These are phyloP conservation scores for Debaryomyces subglobosus DNA, from an alignment of 1,139 yeast species.

Conservation along the genomic window DNA sequence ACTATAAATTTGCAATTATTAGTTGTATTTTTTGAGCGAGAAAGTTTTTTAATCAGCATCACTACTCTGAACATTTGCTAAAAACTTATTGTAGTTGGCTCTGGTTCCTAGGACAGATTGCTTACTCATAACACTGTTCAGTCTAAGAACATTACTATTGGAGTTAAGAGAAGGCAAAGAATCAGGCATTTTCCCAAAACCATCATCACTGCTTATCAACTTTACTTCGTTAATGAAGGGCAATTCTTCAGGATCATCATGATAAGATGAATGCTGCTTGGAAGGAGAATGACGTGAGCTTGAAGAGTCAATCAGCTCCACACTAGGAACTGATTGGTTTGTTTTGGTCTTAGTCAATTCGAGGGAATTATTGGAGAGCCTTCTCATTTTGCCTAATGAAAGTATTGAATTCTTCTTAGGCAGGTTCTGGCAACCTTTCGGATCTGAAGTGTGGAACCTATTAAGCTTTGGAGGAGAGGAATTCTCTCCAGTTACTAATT, in stretches of 20 bases:
- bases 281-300: conserved; percentile 14
- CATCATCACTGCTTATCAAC: conserved; percentile 18
- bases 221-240: conserved; percentile 45
- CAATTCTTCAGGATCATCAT: conserved; percentile 29
- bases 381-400: conserved; percentile 4
- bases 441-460: conserved; percentile 17
- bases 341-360: conserved; percentile 9
- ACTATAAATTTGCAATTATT: background rate
- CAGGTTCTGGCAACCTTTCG: conserved; percentile 8
- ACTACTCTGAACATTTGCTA: conserved; percentile 34
- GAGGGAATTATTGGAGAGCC: conserved; percentile 6
- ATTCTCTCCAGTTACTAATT: conserved; percentile 13
- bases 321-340: conserved; percentile 8
- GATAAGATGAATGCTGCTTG: conserved; percentile 13
- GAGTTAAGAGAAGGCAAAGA: conserved; percentile 4
- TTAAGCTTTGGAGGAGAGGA: conserved; percentile 15
- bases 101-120: conserved; percentile 45
- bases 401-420: background rate
- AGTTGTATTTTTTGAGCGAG: background rate
- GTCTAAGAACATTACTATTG: conserved; percentile 23
- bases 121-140: conserved; percentile 36
- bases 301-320: conserved; percentile 10
- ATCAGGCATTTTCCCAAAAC: conserved; percentile 7
- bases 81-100: conserved; percentile 40
- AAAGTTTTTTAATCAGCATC: conserved; percentile 17